Evolutionary conservation across 1,139 yeast species (phyloP).

Genomic region (Meyerozyma smithsonii): DNA sequence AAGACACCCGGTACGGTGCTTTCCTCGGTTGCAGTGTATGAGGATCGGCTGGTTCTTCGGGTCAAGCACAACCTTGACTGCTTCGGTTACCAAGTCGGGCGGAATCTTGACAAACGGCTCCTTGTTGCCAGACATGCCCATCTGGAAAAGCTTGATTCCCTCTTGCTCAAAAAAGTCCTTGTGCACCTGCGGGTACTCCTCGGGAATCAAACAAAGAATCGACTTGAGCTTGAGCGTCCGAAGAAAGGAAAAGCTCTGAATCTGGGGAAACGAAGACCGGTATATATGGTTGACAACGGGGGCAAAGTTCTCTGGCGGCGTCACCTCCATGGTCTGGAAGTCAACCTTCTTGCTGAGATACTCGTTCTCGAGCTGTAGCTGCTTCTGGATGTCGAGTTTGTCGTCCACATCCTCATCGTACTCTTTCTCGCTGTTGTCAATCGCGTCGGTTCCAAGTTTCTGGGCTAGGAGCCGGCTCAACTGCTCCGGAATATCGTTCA

Average conservation of each 20-base stretch:
- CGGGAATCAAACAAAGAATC: slow-evolving; percentile 82
- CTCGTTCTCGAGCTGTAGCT: slow-evolving; percentile 18
- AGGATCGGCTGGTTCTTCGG: slow-evolving; percentile 87
- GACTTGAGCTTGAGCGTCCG: slow-evolving; percentile 61
- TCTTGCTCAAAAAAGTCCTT: slow-evolving; percentile 54
- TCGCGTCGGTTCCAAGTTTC: slow-evolving; percentile 18
- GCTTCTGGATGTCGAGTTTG: slow-evolving; percentile 29
- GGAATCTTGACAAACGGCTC: slow-evolving; percentile 90
- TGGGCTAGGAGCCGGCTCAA: slow-evolving; percentile 20
- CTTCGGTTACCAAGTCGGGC: slow-evolving; percentile 70
- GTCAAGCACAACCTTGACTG: slow-evolving; percentile 72
- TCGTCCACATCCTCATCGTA: slow-evolving; percentile 46
- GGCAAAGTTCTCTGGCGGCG: slow-evolving; percentile 92
- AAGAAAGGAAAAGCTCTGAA: slow-evolving; percentile 72
- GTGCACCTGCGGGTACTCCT: slow-evolving; percentile 82
- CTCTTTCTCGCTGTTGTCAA: slow-evolving; percentile 11
- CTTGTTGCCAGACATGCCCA: slow-evolving; percentile 93
- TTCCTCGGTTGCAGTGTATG: slow-evolving; percentile 94
- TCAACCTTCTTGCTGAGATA: slow-evolving; percentile 10
- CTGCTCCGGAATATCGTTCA: slow-evolving; percentile 32
- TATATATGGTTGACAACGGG: slow-evolving; percentile 77
- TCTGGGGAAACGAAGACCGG: slow-evolving; percentile 84
- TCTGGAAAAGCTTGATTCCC: slow-evolving; percentile 68
- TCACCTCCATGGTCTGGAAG: slow-evolving; percentile 12
- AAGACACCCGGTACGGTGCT: slow-evolving; percentile 93